These are phyloP conservation scores for Aspergillus piperis DNA, from an alignment of 2,329 filamentous ascomycete genomes.

Conservation along the genomic window DNA sequence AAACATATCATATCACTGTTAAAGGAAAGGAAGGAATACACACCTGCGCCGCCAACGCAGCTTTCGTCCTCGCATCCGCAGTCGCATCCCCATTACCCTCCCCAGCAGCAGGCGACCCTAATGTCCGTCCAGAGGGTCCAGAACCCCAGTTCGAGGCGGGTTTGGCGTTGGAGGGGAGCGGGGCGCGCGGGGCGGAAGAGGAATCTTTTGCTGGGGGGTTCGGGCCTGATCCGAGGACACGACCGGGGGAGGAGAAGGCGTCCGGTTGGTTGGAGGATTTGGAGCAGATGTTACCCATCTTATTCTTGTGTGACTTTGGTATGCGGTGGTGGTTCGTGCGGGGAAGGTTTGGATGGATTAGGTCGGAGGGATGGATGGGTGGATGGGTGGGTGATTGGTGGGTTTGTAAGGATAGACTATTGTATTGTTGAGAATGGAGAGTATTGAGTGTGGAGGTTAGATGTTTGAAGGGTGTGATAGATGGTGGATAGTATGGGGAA, in stretches of 20 bases:
- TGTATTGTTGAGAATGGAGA: background rate
- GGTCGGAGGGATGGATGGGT: background rate
- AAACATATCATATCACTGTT: background rate
- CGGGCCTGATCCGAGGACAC: conserved; percentile 63
- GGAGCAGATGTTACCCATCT: conserved; percentile 86
- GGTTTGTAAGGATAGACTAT: background rate
- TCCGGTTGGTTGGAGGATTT: conserved; percentile 63
- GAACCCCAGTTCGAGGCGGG: conserved; percentile 46
- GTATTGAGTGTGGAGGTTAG: background rate
- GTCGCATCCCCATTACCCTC: conserved; percentile 12
- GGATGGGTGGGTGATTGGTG: background rate
- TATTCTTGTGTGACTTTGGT: background rate
- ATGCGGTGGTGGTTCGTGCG: background rate
- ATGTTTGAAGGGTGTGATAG: no score
- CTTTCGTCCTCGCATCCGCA: conserved; percentile 68
- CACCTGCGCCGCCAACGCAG: conserved; percentile 84
- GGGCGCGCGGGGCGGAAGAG: background rate
- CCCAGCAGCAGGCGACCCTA: conserved; percentile 55
- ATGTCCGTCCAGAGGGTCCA: conserved; percentile 56
- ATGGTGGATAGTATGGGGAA: no score
- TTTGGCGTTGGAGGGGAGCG: conserved; percentile 40
- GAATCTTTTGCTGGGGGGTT: background rate
- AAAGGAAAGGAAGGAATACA: conserved; percentile 32
- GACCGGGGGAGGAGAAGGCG: conserved; percentile 71
- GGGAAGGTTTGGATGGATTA: background rate